A percentile compares a stretch with the other conserved stretches of the same genome.
Conservation (phyloP, 192 early-diverging fungal species). For the Coemansia sp. region DNA sequence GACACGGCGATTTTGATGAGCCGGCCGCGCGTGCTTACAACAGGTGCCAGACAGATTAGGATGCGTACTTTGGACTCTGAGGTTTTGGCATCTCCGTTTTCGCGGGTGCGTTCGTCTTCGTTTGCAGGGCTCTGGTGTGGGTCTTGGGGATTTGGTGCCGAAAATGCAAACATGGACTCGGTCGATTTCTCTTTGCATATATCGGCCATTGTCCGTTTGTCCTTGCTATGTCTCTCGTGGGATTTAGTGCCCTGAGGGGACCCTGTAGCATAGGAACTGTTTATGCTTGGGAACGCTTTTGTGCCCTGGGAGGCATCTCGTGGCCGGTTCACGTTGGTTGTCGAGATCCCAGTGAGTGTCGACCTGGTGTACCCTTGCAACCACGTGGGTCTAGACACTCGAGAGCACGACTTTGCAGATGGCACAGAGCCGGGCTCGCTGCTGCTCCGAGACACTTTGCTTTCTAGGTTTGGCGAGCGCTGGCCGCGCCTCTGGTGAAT, state of each 20-base stretch:
- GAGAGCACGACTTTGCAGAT: not conserved
- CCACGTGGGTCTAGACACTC: not conserved
- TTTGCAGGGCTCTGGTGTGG: not conserved
- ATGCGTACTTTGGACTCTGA: conserved; percentile 17
- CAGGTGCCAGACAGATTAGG: conserved; percentile 36
- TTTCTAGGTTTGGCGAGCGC: not conserved
- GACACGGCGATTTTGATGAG: conserved; percentile 39
- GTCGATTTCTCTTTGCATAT: not conserved
- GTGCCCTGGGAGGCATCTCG: not conserved
- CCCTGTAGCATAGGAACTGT: not conserved
- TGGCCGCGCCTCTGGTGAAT: not conserved
- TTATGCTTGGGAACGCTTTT: not conserved
- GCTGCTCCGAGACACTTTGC: not conserved
- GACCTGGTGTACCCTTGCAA: not conserved
- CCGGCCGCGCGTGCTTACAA: conserved; percentile 28
- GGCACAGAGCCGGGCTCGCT: not conserved
- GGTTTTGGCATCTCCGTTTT: not conserved
- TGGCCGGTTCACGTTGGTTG: not conserved
- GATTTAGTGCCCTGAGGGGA: not conserved
- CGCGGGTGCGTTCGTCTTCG: not conserved
- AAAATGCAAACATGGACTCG: not conserved
- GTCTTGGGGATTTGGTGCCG: not conserved
- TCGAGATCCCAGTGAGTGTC: not conserved
- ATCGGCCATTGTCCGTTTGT: not conserved
- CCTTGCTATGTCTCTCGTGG: not conserved